Base-by-base conservation (phyloP, 345 rosid species). In the Arabis alpina region DNA sequence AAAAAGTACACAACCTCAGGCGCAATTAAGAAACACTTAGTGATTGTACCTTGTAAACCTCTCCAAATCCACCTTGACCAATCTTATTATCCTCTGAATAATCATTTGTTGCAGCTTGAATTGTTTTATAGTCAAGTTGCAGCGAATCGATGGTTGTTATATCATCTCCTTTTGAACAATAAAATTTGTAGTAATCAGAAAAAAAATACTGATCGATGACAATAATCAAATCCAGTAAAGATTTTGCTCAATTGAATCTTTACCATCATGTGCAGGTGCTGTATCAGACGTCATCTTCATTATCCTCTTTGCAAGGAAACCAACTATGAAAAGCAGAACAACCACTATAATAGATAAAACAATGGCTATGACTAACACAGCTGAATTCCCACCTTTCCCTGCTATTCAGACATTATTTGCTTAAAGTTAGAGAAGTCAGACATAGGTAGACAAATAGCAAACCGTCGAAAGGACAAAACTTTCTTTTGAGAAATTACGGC, bases 21-120 rank as follows among this genome's bases (percentile, higher is more conserved):
- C 23, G 23, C 23, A 19, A 19, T 19, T 19, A 19, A 19, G 23
- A 19, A 19, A 19, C 23, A 19, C 23, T 19, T 19, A 19, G 23
- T 19, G 23, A 19, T 19, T 19, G 23, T 19, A 32, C 6, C 37
- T 32, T 32, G 81, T 77, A 88, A 74, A 91, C 92, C 23, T 54
- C 83, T 13, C 94, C 88, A 58, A 88, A 88, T 42, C 90, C 97
- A 36, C 94, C 94, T 75, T 64, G 67, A 36, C 92, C 94, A 41
- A 88, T 77, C 68, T 81, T 82, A 61, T 84, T 82, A 16, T 72
- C 43, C 12, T 25, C 61, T 4, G 88, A 75, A 78, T 88, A 88
- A 15, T 78, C 58, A 15, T 76, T 19, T 3, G 90, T 84, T 11
- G 92, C 91, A 23, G 56, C 55, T 82, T 79, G 64, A 12, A 86